Base-by-base conservation (phyloP, 225 moss, liverwort and hornwort genomes). In the Climacium dendroides region DNA sequence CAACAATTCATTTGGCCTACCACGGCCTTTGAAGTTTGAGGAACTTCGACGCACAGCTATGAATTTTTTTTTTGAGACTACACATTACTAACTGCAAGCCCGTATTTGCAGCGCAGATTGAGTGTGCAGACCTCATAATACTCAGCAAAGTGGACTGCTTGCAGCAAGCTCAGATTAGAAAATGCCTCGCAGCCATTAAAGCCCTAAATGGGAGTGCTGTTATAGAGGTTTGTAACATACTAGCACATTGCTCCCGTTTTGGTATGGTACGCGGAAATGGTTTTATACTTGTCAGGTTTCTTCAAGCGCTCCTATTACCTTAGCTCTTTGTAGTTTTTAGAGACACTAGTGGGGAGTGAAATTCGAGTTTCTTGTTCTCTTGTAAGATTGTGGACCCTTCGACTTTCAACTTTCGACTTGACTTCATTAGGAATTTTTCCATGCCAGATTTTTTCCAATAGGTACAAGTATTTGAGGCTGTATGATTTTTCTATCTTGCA, bases 101-200 rank as follows among this genome's bases (percentile, higher is more conserved):
- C 88, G 11, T 87, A 34, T 81, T 86, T 81, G 86, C 83, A 86
- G 89, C 77, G 88, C 93, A 93, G 93, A 92, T 93, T 43, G 93
- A 92, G 80, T 93, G 89, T 85, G 93, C 92, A 37, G 82, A 92
- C 78, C 87, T 92, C 59, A 74, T 93, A 79, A 92, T 93, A 62
- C 89, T 93, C 70, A 92, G 87, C 61, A 93, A 93, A 89, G 91
- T 93, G 78, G 93, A 93, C 80, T 92, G 93, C 87, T 88, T 93
- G 92, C 92, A 61, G 69, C 92, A 93, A 89, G 73, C 87, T 87
- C 92, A 93, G 78, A 86, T 93, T 83, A 81, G 79, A 77, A 92
- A 91, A 87, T 93, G 93, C 78, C 88, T 88, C 45, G 85, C 92
- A n/a, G 92, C 92, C 81, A 89, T 93, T 59, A 88, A 71, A 89